A percentile compares a stretch with the other conserved stretches of the same genome.
Evolutionary conservation across 805 yeast genomes (phyloP).

Genomic region (Pichia nakasei): DNA sequence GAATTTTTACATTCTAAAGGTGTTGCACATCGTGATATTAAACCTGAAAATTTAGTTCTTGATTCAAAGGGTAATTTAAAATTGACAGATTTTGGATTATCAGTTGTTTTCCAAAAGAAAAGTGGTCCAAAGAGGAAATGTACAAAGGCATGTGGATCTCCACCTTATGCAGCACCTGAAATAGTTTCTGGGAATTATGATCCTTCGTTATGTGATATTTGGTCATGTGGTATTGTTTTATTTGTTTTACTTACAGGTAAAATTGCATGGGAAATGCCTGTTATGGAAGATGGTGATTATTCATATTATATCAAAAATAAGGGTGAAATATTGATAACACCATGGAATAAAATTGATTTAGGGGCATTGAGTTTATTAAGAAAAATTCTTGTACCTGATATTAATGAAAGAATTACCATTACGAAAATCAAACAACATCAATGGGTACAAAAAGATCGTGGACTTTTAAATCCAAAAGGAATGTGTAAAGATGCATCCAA

Average conservation of each 20-base stretch:
- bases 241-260: conserved; percentile 57
- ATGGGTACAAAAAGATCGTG: conserved; percentile 43
- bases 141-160: conserved; percentile 56
- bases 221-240: conserved; percentile 63
- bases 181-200: conserved; percentile 42
- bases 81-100: conserved; percentile 72
- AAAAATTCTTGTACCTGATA: conserved; percentile 42
- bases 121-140: conserved; percentile 39
- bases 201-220: conserved; percentile 50
- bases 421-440: conserved; percentile 38
- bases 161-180: conserved; percentile 78
- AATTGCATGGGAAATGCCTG: conserved; percentile 66
- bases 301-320: conserved; percentile 28
- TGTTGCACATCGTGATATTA: conserved; percentile 60
- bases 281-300: conserved; percentile 36
- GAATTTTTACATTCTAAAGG: conserved; percentile 53
- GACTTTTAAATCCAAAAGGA: conserved; percentile 37
- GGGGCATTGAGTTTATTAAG: conserved; percentile 43
- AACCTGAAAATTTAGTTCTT: conserved; percentile 60
- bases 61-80: conserved; percentile 59
- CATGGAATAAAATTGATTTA: conserved; percentile 49
- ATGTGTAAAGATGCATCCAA: conserved; percentile 44
- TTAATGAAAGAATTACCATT: conserved; percentile 35
- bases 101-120: conserved; percentile 46
- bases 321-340: conserved; percentile 38